Evolutionary conservation across 768 basidiomycete genomes (phyloP), one percentile per base, ranked within the genome.

Genomic region (Auriscalpium orientale): DNA sequence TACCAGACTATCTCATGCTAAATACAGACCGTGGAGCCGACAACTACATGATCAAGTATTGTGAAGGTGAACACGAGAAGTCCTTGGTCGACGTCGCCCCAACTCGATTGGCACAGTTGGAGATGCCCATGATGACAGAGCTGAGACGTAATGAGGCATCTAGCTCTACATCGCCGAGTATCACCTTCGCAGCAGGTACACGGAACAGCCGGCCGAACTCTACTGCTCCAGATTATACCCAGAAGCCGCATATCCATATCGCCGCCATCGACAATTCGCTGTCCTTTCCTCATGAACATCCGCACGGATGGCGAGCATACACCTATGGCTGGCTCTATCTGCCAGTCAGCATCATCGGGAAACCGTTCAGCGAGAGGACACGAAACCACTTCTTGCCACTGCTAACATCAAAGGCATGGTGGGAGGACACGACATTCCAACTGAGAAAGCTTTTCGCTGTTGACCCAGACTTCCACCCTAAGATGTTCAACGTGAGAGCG

Each of bases 201-300:
- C 58, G 58, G 38, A 60, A 56, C 35, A 59, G 54, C 49, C 64
- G 49, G 44, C 49, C 58, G 21, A 46, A 51, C 15, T 58, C 63
- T 15, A 57, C 51, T 40, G 47, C 55, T n/a, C 61, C 58, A 22
- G 62, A 67, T 21, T 87, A 83, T 64, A 80, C 75, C 45, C 78
- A 80, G 51, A 78, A 77, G 58, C 89, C 91, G 2, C 91, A 94
- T 66, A 83, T 94, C 45, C 91, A 93, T 65, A 89, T 94, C 55
- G 91, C 92, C 46, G 92, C 92, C 10, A 95, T 95, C 58, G 93
- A 95, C 66, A 95, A 95, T 68, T 93, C 90, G 0, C 79, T 95
- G 38, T 89, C 90, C 2, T 95, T 93, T 65, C 93, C 93, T 22
- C 90, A 94, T 61, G 87, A 92, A 64, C 91, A 95, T 63, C 93